Evolutionary conservation across 106 monocot genomes (phyloP), one percentile per base, ranked within the genome.

Genomic region (Acanthochlamys bracteata): DNA sequence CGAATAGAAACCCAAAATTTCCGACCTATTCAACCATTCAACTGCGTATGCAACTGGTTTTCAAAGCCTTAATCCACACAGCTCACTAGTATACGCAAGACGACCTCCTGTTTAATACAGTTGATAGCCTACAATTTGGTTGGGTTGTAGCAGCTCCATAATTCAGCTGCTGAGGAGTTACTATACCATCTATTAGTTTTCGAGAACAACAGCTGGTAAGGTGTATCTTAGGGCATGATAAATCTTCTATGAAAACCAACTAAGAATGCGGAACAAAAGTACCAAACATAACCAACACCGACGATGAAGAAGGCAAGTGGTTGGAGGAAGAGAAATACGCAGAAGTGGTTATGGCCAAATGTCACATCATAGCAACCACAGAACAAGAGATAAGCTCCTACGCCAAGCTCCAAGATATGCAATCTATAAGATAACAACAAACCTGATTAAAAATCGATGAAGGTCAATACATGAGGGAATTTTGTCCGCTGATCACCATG

Each of bases 311-410:
- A 81, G 25, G 81, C 81, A 40, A 73, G 22, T 11, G 72, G 63
- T 61, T 81, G 81, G 59, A 65, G 68, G 59, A 53, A 81, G 17
- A 81, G 81, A 43, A 72, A 81, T 4, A 81, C 55, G 72, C 33
- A 81, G 72, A 76, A 81, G 53, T 65, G 76, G 53, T 76, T 76
- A 25, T 81, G 71, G 33, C 76, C 81, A 24, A 73, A 76, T 63
- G 76, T 63, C n/a, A 73, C 41, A 65, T 81, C 72, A 26, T 69
- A 81, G 55, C 76, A 81, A 12, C 76, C 81, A 25, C 75, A 81
- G 57, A 73, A 81, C 68, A 81, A 76, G 64, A 81, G 81, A 21
- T 69, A 81, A 11, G 65, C 72, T 55, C 76, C 76, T 13, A 68
- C 58, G 0, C 52, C 67, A 46, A 81, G 72, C 76, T 81, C 81